Evolutionary conservation across 2,329 filamentous ascomycete genomes (phyloP), one percentile per base, ranked within the genome.

Genomic region (Diaporthe australafricana): DNA sequence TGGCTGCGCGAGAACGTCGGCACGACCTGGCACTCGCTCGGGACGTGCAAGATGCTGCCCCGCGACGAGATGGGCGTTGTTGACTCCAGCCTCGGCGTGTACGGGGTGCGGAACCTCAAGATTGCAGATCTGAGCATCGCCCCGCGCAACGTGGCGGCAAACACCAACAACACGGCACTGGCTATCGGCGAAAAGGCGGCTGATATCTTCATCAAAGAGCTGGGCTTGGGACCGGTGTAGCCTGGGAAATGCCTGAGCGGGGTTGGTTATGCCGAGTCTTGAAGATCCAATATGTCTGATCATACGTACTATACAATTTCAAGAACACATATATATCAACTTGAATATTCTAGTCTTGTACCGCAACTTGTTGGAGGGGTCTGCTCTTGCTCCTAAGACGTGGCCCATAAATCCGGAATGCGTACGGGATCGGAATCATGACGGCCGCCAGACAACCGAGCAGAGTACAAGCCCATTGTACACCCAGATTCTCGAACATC

Each of bases 1-100:
- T 84, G 76, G 74, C 42, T 86, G 27, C 79, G 84, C 0, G 75
- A 80, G 42, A 81, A 81, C 11, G 74, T 85, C 3, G 76, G 73
- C 1, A 84, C 83, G 5, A 81, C 82, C 0, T 86, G 83, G 83
- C 83, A 86, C 74, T 81, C 83, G 0, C 77, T 86, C 7, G 83
- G 84, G 0, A 87, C 84, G 0, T 83, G 81, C 62, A 85, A 83
- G 75, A 86, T 87, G 85, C 81, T 78, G 2, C 81, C 82, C 8
- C 76, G 78, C 6, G 80, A 83, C 16, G 69, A 84, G 27, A 75
- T 75, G 3, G 85, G 85, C 7, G 85, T 87, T 30, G 83, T 86
- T 0, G 83, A 86, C 67, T 76, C 75, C 22, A 38, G 32, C 3
- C 53, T 56, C 12, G 80, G 80, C 20, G 85, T 87, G 2, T 83